phyloP scores from a whole-genome alignment of 2,329 filamentous ascomycete species.

The Hansfordia pulvinata region DNA sequence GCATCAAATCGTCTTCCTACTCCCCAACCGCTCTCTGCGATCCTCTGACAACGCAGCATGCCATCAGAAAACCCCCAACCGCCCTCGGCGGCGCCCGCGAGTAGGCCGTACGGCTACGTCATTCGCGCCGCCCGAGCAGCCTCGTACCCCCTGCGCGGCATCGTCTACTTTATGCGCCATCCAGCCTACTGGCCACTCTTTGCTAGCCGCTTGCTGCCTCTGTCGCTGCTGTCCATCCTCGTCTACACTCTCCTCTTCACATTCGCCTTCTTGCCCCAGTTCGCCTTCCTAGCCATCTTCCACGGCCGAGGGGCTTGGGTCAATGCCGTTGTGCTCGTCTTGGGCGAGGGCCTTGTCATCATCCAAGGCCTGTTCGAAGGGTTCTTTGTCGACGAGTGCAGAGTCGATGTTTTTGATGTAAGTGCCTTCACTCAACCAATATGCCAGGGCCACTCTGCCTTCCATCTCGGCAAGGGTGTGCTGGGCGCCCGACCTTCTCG shows the following conservation, averaged over 20 bases:
- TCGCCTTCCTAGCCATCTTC: constrained; percentile 79
- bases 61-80: constrained; percentile 8
- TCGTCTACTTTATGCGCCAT: constrained; percentile 69
- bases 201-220: constrained; percentile 60
- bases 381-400: constrained; percentile 67
- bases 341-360: constrained; percentile 69
- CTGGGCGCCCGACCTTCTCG: too few relatives aligned
- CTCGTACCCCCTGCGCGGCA: constrained; percentile 52
- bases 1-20: too few relatives aligned
- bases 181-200: constrained; percentile 76
- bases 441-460: not conserved
- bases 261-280: constrained; percentile 80
- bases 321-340: constrained; percentile 72
- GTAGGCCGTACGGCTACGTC: constrained; percentile 26
- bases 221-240: constrained; percentile 68
- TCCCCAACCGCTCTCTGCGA: too few relatives aligned
- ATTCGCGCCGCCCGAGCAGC: constrained; percentile 29
- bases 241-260: constrained; percentile 80
- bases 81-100: constrained; percentile 10
- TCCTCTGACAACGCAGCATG: too few relatives aligned
- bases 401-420: constrained; percentile 76
- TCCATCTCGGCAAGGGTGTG: too few relatives aligned
- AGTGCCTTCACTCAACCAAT: constrained; percentile 15
- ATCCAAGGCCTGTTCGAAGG: constrained; percentile 60
- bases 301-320: constrained; percentile 82